Evolutionary conservation across 192 early-diverging fungal genomes (phyloP).

Genomic region (Coemansia sp.): DNA sequence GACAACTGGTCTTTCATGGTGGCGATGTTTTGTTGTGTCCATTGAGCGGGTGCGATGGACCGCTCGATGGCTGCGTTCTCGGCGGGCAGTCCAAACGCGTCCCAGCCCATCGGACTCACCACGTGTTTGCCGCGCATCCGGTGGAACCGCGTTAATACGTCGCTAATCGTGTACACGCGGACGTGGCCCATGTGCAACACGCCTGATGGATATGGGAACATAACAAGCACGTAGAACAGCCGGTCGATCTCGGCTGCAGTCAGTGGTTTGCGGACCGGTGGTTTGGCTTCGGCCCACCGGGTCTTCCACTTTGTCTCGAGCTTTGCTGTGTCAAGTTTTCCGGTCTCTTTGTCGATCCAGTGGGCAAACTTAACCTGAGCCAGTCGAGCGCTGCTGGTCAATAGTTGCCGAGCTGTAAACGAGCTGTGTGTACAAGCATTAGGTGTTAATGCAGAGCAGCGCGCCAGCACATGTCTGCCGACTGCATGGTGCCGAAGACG

Average conservation of each 20-base stretch:
- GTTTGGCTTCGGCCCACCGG: slow-evolving; percentile 40
- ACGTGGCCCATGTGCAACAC: slow-evolving; percentile 94
- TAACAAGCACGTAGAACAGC: slow-evolving; percentile 81
- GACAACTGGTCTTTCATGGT: slow-evolving; percentile 81
- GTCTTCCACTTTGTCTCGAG: slow-evolving; percentile 67
- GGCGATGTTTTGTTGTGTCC: slow-evolving; percentile 82
- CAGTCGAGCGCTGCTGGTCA: not conserved
- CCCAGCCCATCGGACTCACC: slow-evolving; percentile 95
- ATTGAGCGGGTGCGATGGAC: slow-evolving; percentile 70
- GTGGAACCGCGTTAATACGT: slow-evolving; percentile 77
- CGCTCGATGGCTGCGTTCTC: slow-evolving; percentile 95
- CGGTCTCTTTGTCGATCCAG: slow-evolving; percentile 40
- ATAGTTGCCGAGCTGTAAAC: not conserved
- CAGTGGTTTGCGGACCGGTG: not conserved
- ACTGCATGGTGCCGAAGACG: not conserved
- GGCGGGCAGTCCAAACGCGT: slow-evolving; percentile 96
- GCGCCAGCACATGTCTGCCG: not conserved
- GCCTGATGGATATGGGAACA: slow-evolving; percentile 97
- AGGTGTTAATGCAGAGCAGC: too few species aligned
- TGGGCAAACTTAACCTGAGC: slow-evolving; percentile 13
- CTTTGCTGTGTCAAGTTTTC: slow-evolving; percentile 53
- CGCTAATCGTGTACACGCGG: slow-evolving; percentile 93
- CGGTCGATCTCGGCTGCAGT: slow-evolving; percentile 35
- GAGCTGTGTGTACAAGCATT: not conserved
- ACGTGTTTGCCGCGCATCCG: slow-evolving; percentile 74